Base-by-base conservation (phyloP, 352 stramenopile genomes). In the Phytophthora aleatoria region DNA sequence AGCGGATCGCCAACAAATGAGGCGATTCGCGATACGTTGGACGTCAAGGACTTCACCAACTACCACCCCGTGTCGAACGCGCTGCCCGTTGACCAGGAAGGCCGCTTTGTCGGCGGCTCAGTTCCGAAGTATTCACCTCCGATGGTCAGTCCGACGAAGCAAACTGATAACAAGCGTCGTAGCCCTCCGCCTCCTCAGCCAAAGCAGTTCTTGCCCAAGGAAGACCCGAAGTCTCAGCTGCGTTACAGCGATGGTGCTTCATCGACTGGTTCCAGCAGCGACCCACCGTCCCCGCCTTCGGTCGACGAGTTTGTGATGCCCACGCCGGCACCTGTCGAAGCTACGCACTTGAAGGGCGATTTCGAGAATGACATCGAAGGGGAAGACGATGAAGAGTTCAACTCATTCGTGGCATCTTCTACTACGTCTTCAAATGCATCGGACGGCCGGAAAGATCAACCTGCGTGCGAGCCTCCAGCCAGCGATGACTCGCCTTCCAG, bases 41-140 rank as follows among this genome's bases (percentile, higher is more conserved):
- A 90, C 26, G 85, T 91, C 50, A 91, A 92, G 70, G 73, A 87
- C 59, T 95, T 92, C 61, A 91, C 74, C 8, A 78, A 73, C 13
- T 88, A 87, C 41, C 70, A 87, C 56, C 72, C 79, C 2, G 74
- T 79, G 20, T 61, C 74, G 8, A 79, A 71, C 28, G 53, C 75
- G 35, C 76, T 80, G 58, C 16, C 74, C 2, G 83, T 92, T 35
- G 86, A 90, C 61, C 87, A 83, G 59, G 81, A 90, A 52, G 85
- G 85, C 16, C 73, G 75, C 31, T 93, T 93, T 69, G 75, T 74
- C 15, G 67, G 61, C 28, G 74, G 63, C 16, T 58, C 42, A 11
- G 26, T 43, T 16, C 53, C 43, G 3, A 73, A 59, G 47, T 66
- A 71, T 36, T 45, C 36, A 24, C 50, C 48, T 44, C 50, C 50